These are phyloP conservation scores for Platanus orientalis DNA, from an alignment of 164 flowering plant species.

Conservation along the genomic window DNA sequence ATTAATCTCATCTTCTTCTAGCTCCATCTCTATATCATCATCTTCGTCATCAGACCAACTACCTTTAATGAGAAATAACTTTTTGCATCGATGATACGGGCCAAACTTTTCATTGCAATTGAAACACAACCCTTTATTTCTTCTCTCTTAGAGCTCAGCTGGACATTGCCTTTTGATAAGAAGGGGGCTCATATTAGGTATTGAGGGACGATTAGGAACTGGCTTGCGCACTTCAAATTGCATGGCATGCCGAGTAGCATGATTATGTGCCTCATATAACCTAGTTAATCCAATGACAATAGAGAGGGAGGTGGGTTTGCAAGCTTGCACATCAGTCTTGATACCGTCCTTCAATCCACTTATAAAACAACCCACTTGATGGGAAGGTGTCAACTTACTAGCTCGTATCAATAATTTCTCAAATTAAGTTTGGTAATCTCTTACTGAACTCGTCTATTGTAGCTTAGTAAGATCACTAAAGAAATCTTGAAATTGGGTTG, in stretches of 20 bases:
- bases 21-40: too few species aligned
- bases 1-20: neutral
- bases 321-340: too few species aligned
- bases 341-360: too few species aligned
- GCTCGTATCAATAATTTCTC: slow-evolving; percentile 13
- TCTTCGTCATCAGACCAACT: neutral
- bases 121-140: too few species aligned
- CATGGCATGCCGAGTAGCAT: neutral
- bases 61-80: slow-evolving; percentile 3
- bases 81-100: too few species aligned
- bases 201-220: neutral
- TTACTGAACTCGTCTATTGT: too few species aligned
- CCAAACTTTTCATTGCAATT: too few species aligned
- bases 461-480: too few species aligned
- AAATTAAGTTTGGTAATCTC: too few species aligned
- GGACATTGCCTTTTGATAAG: slow-evolving; percentile 1
- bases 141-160: neutral
- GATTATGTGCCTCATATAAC: neutral
- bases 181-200: neutral
- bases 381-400: neutral
- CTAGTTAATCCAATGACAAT: slow-evolving; percentile 2
- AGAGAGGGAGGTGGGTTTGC: slow-evolving; percentile 3
- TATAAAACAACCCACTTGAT: too few species aligned
- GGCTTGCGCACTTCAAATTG: neutral
- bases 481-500: too few species aligned